Base-by-base conservation (phyloP, 768 basidiomycete species). In the Hirschioporus abietinus region DNA sequence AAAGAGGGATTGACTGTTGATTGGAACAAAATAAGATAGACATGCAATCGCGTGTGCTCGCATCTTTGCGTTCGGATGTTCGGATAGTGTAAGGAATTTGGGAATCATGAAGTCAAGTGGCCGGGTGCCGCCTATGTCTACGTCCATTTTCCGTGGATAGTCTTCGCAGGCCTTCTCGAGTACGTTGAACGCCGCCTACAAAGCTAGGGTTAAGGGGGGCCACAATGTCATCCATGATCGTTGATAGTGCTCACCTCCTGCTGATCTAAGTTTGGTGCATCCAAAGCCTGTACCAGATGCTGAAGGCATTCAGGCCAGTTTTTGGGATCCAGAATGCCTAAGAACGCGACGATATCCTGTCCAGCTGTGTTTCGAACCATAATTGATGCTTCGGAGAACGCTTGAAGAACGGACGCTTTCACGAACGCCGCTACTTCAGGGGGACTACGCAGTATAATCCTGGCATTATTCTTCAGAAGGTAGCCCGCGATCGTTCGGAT, bases 151-250 rank as follows among this genome's bases (percentile, higher is more conserved):
- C 70, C 92, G 87, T 20, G 97, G 96, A 70, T 93, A 96, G 75
- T 99, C 97, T 77, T 99, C 95, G 77, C 95, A 96, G 64, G 96
- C 91, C 76, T 97, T 97, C 77, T 93, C 91, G 36, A 99, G 84
- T 1, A 95, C 90, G 74, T 93, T 92, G 79, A 99, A 98, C 15
- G 95, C 93, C 61, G 93, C 92, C 96, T 91, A 69, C 24, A 34
- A 65, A 68, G 64, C 25, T 34, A 34, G 24, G 25, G 30, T 61
- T 61, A 12, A 66, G 60, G 27, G 24, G 34, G 35, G 17, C 20
- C 36, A 20, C 66, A 64, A 65, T 27, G 58, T 42, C 26, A 18
- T 34, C 23, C 8, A 52, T 65, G 36, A 63, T 25, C 58, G 59
- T 30, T 59, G n/a, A 15, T 24, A 52, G 17, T 17, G 74, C 85